Percentiles rank a stretch among this genome's conserved stretches.
phyloP scores from a whole-genome alignment of 768 basidiomycete species.

The Boletus fagicola region DNA sequence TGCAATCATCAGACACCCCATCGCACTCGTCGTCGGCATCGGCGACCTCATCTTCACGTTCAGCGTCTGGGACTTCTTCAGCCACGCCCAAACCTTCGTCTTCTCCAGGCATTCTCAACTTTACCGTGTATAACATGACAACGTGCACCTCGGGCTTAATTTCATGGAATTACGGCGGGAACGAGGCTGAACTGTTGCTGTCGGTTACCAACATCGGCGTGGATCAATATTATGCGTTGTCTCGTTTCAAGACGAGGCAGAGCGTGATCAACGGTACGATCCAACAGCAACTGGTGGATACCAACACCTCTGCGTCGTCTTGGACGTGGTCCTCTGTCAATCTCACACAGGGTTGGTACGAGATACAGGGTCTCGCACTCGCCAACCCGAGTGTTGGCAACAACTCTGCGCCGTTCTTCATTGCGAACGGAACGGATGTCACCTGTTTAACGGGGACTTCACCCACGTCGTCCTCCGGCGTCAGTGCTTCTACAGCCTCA shows the following conservation, averaged over 20 bases:
- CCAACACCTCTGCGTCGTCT: constrained; percentile 20
- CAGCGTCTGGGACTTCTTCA: constrained; percentile 16
- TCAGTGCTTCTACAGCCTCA: constrained; percentile 21
- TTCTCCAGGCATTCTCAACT: constrained; percentile 17
- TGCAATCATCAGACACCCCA: not conserved
- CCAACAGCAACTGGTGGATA: constrained; percentile 26
- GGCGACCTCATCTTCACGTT: constrained; percentile 5
- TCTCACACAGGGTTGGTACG: constrained; percentile 51
- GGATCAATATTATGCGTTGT: constrained; percentile 22
- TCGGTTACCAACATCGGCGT: constrained; percentile 42
- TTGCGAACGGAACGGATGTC: constrained; percentile 37
- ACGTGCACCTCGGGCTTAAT: constrained; percentile 36
- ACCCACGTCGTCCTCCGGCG: constrained; percentile 9
- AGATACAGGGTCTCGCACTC: constrained; percentile 24
- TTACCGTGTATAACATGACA: constrained; percentile 32
- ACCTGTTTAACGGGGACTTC: constrained; percentile 31
- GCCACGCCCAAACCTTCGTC: constrained; percentile 15
- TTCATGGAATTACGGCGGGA: constrained; percentile 42
- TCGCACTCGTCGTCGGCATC: constrained; percentile 4
- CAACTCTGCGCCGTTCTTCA: constrained; percentile 34
- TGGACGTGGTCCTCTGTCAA: constrained; percentile 49
- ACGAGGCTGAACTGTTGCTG: constrained; percentile 31
- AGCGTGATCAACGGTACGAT: constrained; percentile 7
- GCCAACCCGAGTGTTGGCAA: not conserved
- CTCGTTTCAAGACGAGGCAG: constrained; percentile 3